Evolutionary conservation across 768 basidiomycete genomes (phyloP), one percentile per base, ranked within the genome.

Genomic region (Chalciporus sphaerocephalus): DNA sequence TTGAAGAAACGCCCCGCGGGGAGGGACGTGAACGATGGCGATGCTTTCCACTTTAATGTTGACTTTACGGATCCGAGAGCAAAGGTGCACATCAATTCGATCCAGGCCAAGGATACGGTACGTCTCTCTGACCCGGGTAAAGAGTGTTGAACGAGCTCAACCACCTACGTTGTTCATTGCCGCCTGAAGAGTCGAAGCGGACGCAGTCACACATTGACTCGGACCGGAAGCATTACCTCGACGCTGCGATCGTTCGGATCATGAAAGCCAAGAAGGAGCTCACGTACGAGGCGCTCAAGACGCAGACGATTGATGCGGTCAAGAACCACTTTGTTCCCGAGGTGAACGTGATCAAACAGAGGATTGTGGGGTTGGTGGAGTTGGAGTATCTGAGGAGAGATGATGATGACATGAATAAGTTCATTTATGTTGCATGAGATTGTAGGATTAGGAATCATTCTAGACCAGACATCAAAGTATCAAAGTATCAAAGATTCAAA

Each of bases 191-290:
- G 68, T 79, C 85, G 17, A 77, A 79, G 48, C 79, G 81, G 45
- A 94, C 91, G 5, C 90, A 91, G 57, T 76, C 75, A 2, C 78
- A 85, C 37, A 91, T 99, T 30, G 88, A 94, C 53, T 81, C 83
- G 27, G 93, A 97, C 65, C 80, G 95, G 48, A 83, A 85, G 49
- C 78, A 84, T 56, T 83, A 84, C 47, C 74, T 98, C 12, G 92
- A 98, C 54, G 93, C 93, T 1, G 94, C 94, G 17, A 94, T 99
- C 56, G 95, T 99, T 25, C 84, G 96, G 6, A 82, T 95, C 58
- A 94, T 98, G 92, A 98, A 98, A 64, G 83, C 81, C 2, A 79
- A 81, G 56, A 98, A 95, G 69, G 86, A 87, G 66, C 72, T 95
- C 67, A 73, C 70, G 20, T 82, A 91, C 56, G 81, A 87, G 55